These are phyloP conservation scores for Podospora pseudocomata DNA, from an alignment of 495 filamentous ascomycete genomes.

Conservation along the genomic window DNA sequence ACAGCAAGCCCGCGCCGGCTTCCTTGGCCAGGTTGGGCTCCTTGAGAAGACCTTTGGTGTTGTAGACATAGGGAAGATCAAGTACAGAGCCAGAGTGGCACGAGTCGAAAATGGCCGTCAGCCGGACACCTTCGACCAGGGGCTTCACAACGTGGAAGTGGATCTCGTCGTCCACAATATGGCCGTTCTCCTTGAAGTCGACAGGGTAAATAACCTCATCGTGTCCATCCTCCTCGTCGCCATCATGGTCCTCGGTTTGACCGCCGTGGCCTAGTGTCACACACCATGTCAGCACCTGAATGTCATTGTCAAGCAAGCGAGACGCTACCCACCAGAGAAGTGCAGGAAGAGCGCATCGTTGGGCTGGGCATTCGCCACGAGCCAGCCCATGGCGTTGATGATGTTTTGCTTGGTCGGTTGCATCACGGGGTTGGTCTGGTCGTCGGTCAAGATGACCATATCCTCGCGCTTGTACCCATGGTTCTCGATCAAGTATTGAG, in stretches of 20 bases:
- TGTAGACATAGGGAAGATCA: conserved; percentile 95
- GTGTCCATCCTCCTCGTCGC: conserved; percentile 89
- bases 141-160: conserved; percentile 82
- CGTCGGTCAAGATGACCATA: conserved; percentile 52
- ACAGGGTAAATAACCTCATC: conserved; percentile 98
- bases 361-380: conserved; percentile 43
- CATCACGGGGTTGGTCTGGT: conserved; percentile 41
- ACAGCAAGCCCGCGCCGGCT: conserved; percentile 83
- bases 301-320: conserved; percentile 4
- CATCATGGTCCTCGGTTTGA: conserved; percentile 43
- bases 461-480: conserved; percentile 59
- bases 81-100: conserved; percentile 97
- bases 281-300: not conserved
- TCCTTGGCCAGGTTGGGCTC: conserved; percentile 97
- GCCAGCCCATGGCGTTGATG: conserved; percentile 48
- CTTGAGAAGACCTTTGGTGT: conserved; percentile 90
- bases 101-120: conserved; percentile 96
- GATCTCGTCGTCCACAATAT: conserved; percentile 97
- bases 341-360: conserved; percentile 52
- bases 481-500: conserved; percentile 71
- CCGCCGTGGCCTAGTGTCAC: conserved; percentile 41
- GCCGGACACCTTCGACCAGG: conserved; percentile 77
- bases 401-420: conserved; percentile 50
- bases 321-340: conserved; percentile 58
- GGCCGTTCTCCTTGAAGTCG: conserved; percentile 80